A percentile compares a stretch with the other conserved stretches of the same genome.
phyloP scores from a whole-genome alignment of 2,329 filamentous ascomycete genomes.

The Akanthomyces dipterigenus region DNA sequence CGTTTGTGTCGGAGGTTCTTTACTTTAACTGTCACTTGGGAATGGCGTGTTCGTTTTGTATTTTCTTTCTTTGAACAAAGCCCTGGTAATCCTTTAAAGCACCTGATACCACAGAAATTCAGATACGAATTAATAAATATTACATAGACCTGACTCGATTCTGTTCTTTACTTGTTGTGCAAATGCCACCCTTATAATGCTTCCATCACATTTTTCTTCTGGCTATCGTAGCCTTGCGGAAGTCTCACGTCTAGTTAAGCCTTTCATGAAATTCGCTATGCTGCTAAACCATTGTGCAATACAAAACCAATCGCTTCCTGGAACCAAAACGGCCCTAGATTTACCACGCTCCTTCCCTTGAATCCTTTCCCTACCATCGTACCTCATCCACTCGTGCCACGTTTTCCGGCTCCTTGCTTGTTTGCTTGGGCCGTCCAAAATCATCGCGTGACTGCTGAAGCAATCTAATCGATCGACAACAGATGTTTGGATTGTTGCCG shows the following conservation, averaged over 20 bases:
- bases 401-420: background rate
- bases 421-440: background rate
- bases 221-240: background rate
- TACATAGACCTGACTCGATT: background rate
- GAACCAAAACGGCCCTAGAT: background rate
- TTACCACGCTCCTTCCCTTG: background rate
- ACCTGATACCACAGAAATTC: conserved; percentile 8
- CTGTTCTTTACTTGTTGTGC: background rate
- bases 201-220: background rate
- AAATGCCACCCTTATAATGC: no score
- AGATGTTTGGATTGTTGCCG: background rate
- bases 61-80: background rate
- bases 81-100: background rate
- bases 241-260: background rate
- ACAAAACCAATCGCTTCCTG: conserved; percentile 7
- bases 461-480: background rate
- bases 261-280: conserved; percentile 9
- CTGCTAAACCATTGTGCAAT: conserved; percentile 5
- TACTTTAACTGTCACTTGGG: background rate
- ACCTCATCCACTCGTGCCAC: background rate
- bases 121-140: background rate
- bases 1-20: background rate
- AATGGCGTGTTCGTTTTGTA: background rate
- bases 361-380: background rate
- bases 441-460: background rate